phyloP scores from a whole-genome alignment of 495 filamentous ascomycete species.

The Aspergillus olivimuriae region DNA sequence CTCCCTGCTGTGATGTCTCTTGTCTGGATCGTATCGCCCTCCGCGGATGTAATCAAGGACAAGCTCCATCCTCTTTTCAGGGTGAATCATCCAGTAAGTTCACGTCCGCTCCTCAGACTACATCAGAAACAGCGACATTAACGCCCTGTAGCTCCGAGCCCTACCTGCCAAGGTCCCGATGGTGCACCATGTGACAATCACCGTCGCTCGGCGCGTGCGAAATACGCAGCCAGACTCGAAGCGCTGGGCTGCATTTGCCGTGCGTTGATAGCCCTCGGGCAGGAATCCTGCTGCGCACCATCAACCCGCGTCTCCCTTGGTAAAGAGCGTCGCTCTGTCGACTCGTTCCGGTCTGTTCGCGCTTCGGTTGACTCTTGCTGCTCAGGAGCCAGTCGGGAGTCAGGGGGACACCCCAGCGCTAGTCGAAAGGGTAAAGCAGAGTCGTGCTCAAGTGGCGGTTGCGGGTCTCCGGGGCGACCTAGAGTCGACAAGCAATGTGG shows the following conservation, averaged over 20 bases:
- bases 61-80: background rate
- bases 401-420: too few relatives aligned
- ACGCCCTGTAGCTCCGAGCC: too few relatives aligned
- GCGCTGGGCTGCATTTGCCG: slow-evolving; percentile 51
- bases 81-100: background rate
- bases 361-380: slow-evolving; percentile 10
- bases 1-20: slow-evolving; percentile 34
- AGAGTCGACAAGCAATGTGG: too few relatives aligned
- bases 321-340: slow-evolving; percentile 9
- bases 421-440: too few relatives aligned
- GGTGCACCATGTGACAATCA: slow-evolving; percentile 32
- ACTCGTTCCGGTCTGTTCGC: slow-evolving; percentile 1
- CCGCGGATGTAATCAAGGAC: slow-evolving; percentile 24
- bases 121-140: background rate
- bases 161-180: too few relatives aligned
- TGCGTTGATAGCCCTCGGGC: slow-evolving; percentile 44
- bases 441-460: too few relatives aligned
- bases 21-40: slow-evolving; percentile 45
- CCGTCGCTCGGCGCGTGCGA: slow-evolving; percentile 22
- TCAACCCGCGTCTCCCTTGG: slow-evolving; percentile 3
- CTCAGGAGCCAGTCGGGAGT: background rate
- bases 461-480: too few relatives aligned
- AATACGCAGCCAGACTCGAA: slow-evolving; percentile 36
- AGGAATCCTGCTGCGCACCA: slow-evolving; percentile 44
- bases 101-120: slow-evolving; percentile 11